phyloP scores from a whole-genome alignment of 805 yeast species.

The Candida quercuum region DNA sequence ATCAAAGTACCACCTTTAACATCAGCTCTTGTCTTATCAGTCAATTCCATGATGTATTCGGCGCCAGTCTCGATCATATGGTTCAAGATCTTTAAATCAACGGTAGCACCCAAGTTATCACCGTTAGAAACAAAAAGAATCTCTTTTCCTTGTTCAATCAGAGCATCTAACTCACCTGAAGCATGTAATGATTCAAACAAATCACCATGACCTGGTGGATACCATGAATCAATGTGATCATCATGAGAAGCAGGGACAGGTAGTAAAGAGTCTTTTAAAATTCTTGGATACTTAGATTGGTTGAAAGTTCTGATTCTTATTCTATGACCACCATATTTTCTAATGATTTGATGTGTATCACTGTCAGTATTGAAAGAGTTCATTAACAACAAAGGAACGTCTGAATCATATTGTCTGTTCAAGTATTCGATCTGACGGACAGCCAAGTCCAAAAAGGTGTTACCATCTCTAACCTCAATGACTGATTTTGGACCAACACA shows the following conservation, averaged over 20 bases:
- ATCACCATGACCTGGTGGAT: constrained; percentile 99
- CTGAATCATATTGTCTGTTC: constrained; percentile 84
- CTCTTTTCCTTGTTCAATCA: constrained; percentile 92
- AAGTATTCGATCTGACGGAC: constrained; percentile 96
- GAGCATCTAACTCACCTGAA: constrained; percentile 87
- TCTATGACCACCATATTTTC: constrained; percentile 95
- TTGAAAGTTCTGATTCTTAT: constrained; percentile 92
- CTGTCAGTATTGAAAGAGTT: constrained; percentile 97
- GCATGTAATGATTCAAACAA: constrained; percentile 84
- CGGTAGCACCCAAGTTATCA: constrained; percentile 98
- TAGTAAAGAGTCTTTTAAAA: constrained; percentile 88
- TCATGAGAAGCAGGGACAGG: constrained; percentile 82
- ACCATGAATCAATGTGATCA: constrained; percentile 85
- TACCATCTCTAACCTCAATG: constrained; percentile 98
- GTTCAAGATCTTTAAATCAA: constrained; percentile 80
- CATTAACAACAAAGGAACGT: constrained; percentile 95
- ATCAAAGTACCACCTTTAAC: constrained; percentile 99
- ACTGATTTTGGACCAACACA: constrained; percentile 99
- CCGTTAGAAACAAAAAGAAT: constrained; percentile 94
- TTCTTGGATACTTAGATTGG: constrained; percentile 97
- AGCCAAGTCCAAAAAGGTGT: constrained; percentile 89
- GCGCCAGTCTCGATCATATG: constrained; percentile 91
- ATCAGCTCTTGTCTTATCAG: constrained; percentile 98
- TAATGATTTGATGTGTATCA: constrained; percentile 91
- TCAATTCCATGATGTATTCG: constrained; percentile 96